phyloP scores from a whole-genome alignment of 257 asterid genomes.

The Haberlea rhodopensis region DNA sequence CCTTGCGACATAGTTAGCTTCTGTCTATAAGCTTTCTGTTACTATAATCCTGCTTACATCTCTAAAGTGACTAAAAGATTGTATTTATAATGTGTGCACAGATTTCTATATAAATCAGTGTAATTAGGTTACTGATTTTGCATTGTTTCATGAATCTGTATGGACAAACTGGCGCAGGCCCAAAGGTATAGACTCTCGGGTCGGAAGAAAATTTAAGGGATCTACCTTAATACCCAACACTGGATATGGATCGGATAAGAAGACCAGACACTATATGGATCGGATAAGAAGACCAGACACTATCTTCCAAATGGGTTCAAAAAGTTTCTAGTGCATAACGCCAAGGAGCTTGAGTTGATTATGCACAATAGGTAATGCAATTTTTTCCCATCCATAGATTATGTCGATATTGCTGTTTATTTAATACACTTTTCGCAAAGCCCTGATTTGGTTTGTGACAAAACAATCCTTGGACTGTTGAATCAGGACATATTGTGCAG shows the following conservation, averaged over 20 bases:
- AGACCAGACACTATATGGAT: no score
- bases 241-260: conserved; percentile 73
- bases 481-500: conserved; percentile 60
- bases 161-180: conserved; percentile 67
- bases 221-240: conserved; percentile 65
- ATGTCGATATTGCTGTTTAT: no score
- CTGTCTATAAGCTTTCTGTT: conserved; percentile 37
- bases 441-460: neutral
- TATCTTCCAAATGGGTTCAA: conserved; percentile 65
- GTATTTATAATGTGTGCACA: neutral
- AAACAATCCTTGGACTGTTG: neutral
- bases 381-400: no score
- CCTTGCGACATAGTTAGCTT: conserved; percentile 69
- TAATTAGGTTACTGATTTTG: no score
- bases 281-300: conserved; percentile 68
- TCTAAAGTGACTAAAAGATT: neutral
- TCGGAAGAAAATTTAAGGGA: conserved; percentile 73
- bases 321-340: conserved; percentile 66
- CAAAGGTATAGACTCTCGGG: conserved; percentile 74
- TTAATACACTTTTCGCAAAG: no score
- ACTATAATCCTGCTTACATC: conserved; percentile 45
- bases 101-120: no score
- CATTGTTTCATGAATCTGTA: neutral
- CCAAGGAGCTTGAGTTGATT: conserved; percentile 59
- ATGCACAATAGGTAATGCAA: conserved; percentile 61